Evolutionary conservation across 805 yeast genomes (phyloP).

Genomic region (Pichia pseudocactophila): DNA sequence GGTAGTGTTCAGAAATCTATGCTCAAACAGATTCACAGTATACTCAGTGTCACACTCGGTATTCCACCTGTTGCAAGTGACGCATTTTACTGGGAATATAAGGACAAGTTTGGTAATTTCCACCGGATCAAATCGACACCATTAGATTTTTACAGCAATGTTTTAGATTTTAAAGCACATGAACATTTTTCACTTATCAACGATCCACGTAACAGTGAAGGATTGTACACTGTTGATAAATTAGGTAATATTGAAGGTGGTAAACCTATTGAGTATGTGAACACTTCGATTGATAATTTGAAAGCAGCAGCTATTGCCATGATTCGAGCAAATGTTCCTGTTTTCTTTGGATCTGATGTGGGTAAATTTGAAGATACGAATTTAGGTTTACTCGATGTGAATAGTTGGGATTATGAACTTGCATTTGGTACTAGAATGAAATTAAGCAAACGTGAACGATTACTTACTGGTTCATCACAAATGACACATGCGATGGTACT

Average conservation of each 20-base stretch:
- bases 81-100: slow-evolving; percentile 63
- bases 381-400: slow-evolving; percentile 63
- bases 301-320: slow-evolving; percentile 59
- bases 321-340: slow-evolving; percentile 66
- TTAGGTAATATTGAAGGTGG: slow-evolving; percentile 71
- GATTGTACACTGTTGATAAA: slow-evolving; percentile 65
- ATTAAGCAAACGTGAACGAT: slow-evolving; percentile 28
- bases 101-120: slow-evolving; percentile 59
- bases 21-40: slow-evolving; percentile 57
- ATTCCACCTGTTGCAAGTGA: slow-evolving; percentile 70
- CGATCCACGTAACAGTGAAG: slow-evolving; percentile 73
- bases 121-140: slow-evolving; percentile 53
- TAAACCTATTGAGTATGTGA: slow-evolving; percentile 65
- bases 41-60: slow-evolving; percentile 64
- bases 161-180: slow-evolving; percentile 43
- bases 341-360: slow-evolving; percentile 83
- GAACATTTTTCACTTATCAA: slow-evolving; percentile 60
- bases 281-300: slow-evolving; percentile 51
- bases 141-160: slow-evolving; percentile 48
- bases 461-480: slow-evolving; percentile 37
- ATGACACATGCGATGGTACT: slow-evolving; percentile 92
- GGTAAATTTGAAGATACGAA: slow-evolving; percentile 59
- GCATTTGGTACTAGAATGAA: slow-evolving; percentile 37
- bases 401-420: slow-evolving; percentile 58
- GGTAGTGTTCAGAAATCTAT: slow-evolving; percentile 26